phyloP scores from a whole-genome alignment of 2,329 filamentous ascomycete genomes.

The Phyllosticta paracitricarpa region DNA sequence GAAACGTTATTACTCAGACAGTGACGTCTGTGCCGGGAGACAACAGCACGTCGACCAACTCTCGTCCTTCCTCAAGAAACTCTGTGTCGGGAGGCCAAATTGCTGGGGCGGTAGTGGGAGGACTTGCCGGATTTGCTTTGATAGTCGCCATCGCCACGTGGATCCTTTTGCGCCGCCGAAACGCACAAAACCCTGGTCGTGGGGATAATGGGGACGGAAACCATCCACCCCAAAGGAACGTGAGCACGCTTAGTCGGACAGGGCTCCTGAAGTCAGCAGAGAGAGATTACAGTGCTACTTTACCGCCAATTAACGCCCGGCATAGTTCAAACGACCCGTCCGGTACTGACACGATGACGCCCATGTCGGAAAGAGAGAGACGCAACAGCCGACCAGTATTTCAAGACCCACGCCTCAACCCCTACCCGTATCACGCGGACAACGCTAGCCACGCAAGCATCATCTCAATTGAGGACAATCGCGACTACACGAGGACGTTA shows the following conservation, averaged over 20 bases:
- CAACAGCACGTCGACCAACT: background rate
- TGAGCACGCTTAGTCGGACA: slow-evolving; percentile 39
- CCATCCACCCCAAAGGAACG: slow-evolving; percentile 30
- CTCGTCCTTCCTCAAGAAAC: slow-evolving; percentile 11
- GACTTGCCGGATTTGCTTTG: slow-evolving; percentile 28
- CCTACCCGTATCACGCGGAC: slow-evolving; percentile 35
- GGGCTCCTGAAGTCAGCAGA: slow-evolving; percentile 30
- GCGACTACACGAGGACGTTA: slow-evolving; percentile 38
- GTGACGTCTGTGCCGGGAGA: slow-evolving; percentile 29
- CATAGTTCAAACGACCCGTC: slow-evolving; percentile 19
- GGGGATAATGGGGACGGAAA: slow-evolving; percentile 12
- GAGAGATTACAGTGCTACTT: slow-evolving; percentile 17
- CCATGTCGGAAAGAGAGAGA: slow-evolving; percentile 22
- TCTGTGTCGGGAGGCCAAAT: slow-evolving; percentile 32
- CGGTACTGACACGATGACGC: slow-evolving; percentile 22
- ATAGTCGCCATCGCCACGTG: slow-evolving; percentile 27
- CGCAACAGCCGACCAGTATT: slow-evolving; percentile 36
- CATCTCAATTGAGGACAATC: slow-evolving; percentile 36
- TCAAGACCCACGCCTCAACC: slow-evolving; percentile 40
- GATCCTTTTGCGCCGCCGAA: slow-evolving; percentile 24
- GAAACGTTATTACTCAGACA: slow-evolving; percentile 34
- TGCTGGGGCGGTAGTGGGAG: slow-evolving; percentile 37
- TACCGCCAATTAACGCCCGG: slow-evolving; percentile 17
- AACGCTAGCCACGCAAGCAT: slow-evolving; percentile 37
- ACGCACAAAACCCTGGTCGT: slow-evolving; percentile 7